Percentiles rank a stretch among this genome's conserved stretches.
phyloP scores from a whole-genome alignment of 2,329 filamentous ascomycete species.

The Aspergillus neoniger region DNA sequence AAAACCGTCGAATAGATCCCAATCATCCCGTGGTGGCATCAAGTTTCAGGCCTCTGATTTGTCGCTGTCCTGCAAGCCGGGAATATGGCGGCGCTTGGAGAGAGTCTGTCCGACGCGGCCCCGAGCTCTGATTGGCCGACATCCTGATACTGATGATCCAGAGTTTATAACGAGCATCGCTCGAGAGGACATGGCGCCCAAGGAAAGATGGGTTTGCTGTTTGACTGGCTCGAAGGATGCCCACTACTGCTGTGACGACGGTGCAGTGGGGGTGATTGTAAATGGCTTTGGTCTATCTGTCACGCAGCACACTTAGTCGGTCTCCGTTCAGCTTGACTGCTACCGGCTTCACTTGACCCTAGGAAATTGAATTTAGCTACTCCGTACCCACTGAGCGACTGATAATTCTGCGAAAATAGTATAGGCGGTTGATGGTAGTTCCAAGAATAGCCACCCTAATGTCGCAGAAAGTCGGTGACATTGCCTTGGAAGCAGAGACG shows the following conservation, averaged over 20 bases:
- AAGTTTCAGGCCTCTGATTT: slow-evolving; percentile 10
- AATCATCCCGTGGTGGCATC: not conserved
- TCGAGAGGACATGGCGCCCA: slow-evolving; percentile 3
- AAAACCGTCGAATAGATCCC: slow-evolving; percentile 14
- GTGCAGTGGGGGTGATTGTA: not conserved
- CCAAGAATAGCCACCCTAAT: slow-evolving; percentile 10
- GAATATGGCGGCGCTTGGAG: slow-evolving; percentile 20
- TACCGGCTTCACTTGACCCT: not conserved
- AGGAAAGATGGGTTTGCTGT: slow-evolving; percentile 5
- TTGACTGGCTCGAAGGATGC: slow-evolving; percentile 13
- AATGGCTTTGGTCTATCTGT: slow-evolving; percentile 12
- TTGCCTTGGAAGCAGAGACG: not conserved
- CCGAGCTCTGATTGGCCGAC: slow-evolving; percentile 7
- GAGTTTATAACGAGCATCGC: slow-evolving; percentile 4
- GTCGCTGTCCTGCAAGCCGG: slow-evolving; percentile 18
- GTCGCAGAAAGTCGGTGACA: not conserved
- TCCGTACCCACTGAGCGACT: not conserved
- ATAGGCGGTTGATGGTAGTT: slow-evolving; percentile 3
- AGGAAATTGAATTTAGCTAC: slow-evolving; percentile 8
- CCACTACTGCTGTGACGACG: slow-evolving; percentile 23
- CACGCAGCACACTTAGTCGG: slow-evolving; percentile 21
- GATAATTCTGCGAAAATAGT: not conserved
- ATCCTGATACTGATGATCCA: slow-evolving; percentile 3
- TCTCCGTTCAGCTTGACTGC: slow-evolving; percentile 16
- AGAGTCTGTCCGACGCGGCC: not conserved